Evolutionary conservation across 441 rosid species (phyloP), one percentile per base, ranked within the genome.

Genomic region (Bocquillonia castaneifolia): DNA sequence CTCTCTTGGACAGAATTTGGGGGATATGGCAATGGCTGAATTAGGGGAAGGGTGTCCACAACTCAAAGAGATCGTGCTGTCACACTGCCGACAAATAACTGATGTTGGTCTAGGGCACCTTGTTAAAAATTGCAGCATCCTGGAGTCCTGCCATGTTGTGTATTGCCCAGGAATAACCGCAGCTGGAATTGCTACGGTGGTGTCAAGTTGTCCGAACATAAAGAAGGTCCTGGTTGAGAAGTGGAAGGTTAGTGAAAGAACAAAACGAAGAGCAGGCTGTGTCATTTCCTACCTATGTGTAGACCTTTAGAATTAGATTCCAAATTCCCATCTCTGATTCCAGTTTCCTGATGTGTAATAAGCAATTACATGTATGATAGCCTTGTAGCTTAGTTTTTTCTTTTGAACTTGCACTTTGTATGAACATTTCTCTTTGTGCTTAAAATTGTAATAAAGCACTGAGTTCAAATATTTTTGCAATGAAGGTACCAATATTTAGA

Each of bases 171-270:
- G 84, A n/a, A 84, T 91, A 70, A 91, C 93, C 55, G 74, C 96
- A 0, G 76, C 74, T 0, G 98, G 97, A 50, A 93, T 93, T 54
- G 97, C 97, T 64, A 86, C 96, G 0, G 82, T 93, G 51, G 88
- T 93, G 44, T 88, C 96, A 9, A 71, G 89, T 77, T 89, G 97
- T 80, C 83, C 85, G 32, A 89, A 82, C 81, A 79, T 93, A 45
- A 89, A 86, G 70, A 93, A 91, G 76, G 84, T 93, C 40, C 73
- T 85, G 78, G 84, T 93, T 4, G 98, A 93, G 87, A 88, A 86
- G 80, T 84, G 88, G 76, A 91, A 93, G 83, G 97, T 91, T 42
- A 91, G 90, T 48, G 79, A 84, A 59, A 83, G 97, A 73, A 91
- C 97, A 23, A 77, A 75, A 70, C 71, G 98, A 53, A 82, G 88